A percentile compares a stretch with the other conserved stretches of the same genome.
Evolutionary conservation across 2,329 filamentous ascomycete genomes (phyloP).

Genomic region (Shiraia bambusicola): DNA sequence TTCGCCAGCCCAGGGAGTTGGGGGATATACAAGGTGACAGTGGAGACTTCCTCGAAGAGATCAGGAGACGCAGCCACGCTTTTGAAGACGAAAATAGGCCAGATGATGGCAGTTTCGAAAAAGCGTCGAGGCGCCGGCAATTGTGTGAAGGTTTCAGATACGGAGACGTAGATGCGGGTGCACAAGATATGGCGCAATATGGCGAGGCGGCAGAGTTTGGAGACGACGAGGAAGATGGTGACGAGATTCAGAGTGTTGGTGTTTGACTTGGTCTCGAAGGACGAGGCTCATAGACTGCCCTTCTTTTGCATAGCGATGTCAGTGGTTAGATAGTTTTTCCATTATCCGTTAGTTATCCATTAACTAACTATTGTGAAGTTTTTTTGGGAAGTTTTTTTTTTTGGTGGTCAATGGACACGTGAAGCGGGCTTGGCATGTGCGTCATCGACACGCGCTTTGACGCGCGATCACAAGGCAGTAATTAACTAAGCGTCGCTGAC

Average conservation of each 20-base stretch:
- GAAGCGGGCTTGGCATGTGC: conserved; percentile 8
- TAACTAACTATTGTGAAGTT: too few species aligned
- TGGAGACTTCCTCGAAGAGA: conserved; percentile 45
- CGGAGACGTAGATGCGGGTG: conserved; percentile 12
- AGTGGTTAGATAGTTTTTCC: neutral
- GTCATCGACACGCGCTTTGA: conserved; percentile 20
- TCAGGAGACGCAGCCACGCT: conserved; percentile 49
- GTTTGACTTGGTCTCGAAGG: conserved; percentile 16
- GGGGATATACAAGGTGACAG: conserved; percentile 18
- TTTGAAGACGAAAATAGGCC: conserved; percentile 48
- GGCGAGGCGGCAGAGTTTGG: conserved; percentile 23
- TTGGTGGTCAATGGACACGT: neutral
- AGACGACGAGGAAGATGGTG: conserved; percentile 21
- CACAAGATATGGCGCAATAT: conserved; percentile 9
- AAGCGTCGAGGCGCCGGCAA: conserved; percentile 4
- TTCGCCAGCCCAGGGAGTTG: conserved; percentile 31
- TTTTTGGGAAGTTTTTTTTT: too few species aligned
- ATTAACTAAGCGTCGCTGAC: neutral
- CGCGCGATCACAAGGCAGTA: conserved; percentile 24
- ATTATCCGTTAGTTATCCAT: too few species aligned
- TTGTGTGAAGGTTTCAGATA: conserved; percentile 10
- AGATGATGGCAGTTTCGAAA: conserved; percentile 3
- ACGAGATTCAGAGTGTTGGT: conserved; percentile 15
- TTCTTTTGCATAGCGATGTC: neutral
- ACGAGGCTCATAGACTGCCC: conserved; percentile 4